A percentile compares a stretch with the other conserved stretches of the same genome.
These are phyloP conservation scores for Paxillus involutus DNA, from an alignment of 768 basidiomycete genomes.

Conservation along the genomic window DNA sequence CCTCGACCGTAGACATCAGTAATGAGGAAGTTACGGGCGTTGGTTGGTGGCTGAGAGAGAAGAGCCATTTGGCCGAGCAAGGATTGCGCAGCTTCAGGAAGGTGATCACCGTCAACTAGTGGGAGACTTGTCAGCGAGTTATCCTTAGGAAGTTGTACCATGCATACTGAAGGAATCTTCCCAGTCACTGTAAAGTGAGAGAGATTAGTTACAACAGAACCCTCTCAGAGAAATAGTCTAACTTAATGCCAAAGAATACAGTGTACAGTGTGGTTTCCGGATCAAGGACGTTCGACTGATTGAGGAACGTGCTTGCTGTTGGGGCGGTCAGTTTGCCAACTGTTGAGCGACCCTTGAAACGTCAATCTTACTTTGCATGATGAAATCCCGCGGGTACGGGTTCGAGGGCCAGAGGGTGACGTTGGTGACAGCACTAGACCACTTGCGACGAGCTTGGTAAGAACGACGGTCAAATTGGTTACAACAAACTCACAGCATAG, in stretches of 20 bases:
- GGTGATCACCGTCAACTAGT: conserved; percentile 45
- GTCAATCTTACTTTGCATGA: conserved; percentile 42
- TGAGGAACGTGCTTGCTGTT: conserved; percentile 42
- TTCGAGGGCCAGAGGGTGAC: conserved; percentile 52
- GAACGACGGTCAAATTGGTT: background rate
- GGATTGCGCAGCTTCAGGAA: conserved; percentile 42
- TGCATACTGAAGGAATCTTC: conserved; percentile 40
- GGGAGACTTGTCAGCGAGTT: background rate
- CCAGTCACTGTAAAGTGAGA: conserved; percentile 36
- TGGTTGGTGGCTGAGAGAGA: conserved; percentile 50
- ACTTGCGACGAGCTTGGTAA: conserved; percentile 14
- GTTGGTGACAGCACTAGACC: conserved; percentile 46
- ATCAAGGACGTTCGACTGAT: conserved; percentile 44
- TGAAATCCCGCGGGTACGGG: conserved; percentile 45
- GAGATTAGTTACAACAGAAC: conserved; percentile 1
- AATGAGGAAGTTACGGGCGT: conserved; percentile 49
- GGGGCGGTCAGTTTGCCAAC: background rate
- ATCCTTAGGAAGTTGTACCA: background rate
- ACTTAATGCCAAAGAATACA: conserved; percentile 59
- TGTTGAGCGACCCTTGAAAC: background rate
- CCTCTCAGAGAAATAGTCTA: conserved; percentile 8
- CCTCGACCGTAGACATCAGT: conserved; percentile 54
- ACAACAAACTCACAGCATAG: conserved; percentile 43
- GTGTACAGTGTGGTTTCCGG: conserved; percentile 49
- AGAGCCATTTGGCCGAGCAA: conserved; percentile 45